Percentiles rank a stretch among this genome's conserved stretches.
Evolutionary conservation across 2,329 filamentous ascomycete species (phyloP).

Genomic region (Hypoxylon sp.): DNA sequence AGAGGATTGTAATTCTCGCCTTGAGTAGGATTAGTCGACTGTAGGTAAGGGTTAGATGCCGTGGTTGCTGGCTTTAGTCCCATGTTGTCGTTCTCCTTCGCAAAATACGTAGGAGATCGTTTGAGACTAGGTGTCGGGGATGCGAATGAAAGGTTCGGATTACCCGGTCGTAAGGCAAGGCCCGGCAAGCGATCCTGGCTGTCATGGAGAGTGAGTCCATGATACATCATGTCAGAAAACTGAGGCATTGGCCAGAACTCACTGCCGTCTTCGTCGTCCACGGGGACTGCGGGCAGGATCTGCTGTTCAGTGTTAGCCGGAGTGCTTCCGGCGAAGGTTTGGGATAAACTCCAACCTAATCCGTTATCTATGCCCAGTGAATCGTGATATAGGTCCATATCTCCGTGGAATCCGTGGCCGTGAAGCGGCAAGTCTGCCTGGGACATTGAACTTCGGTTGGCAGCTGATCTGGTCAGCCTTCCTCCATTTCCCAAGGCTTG

Average conservation of each 20-base stretch:
- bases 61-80: constrained; percentile 46
- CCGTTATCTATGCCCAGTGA: constrained; percentile 34
- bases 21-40: constrained; percentile 48
- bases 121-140: constrained; percentile 52
- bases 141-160: constrained; percentile 56
- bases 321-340: constrained; percentile 23
- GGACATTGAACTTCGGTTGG: constrained; percentile 27
- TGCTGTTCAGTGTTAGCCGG: constrained; percentile 47
- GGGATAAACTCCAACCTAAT: constrained; percentile 49
- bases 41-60: constrained; percentile 52
- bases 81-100: constrained; percentile 55
- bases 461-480: constrained; percentile 43
- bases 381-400: constrained; percentile 40
- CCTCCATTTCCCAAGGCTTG: constrained; percentile 30
- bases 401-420: constrained; percentile 47
- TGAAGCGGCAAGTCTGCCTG: constrained; percentile 48
- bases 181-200: constrained; percentile 56
- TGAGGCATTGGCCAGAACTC: constrained; percentile 43
- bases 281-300: constrained; percentile 37
- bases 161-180: constrained; percentile 57
- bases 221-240: constrained; percentile 14
- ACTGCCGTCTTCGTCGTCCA: constrained; percentile 47
- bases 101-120: constrained; percentile 47
- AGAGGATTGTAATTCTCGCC: constrained; percentile 55
- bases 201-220: constrained; percentile 52